Conservation (phyloP, 1,284 basidiomycete species). For the Heterobasidion parviporum region DNA sequence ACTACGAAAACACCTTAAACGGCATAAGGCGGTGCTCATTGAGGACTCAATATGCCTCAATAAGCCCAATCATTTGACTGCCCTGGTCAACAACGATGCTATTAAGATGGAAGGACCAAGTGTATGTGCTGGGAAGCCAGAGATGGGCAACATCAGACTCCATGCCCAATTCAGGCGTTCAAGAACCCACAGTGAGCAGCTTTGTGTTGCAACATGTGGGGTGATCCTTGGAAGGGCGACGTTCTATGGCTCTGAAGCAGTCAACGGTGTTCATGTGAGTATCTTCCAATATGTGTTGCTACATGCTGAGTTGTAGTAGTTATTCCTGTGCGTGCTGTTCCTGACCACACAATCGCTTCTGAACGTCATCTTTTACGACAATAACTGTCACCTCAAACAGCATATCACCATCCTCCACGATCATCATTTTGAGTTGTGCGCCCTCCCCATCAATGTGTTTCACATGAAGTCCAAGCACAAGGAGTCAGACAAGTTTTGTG, state of each 20-base stretch:
- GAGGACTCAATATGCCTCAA: neutral
- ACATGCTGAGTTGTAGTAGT: too few relatives aligned
- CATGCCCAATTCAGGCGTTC: slow-evolving; percentile 16
- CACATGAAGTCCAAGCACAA: slow-evolving; percentile 27
- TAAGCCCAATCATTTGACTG: neutral
- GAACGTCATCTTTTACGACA: slow-evolving; percentile 18
- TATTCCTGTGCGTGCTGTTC: too few relatives aligned
- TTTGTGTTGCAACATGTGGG: slow-evolving; percentile 18
- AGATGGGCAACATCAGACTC: slow-evolving; percentile 12
- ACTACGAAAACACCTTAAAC: neutral
- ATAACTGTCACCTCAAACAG: slow-evolving; percentile 18
- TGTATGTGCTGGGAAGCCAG: slow-evolving; percentile 11
- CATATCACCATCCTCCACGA: slow-evolving; percentile 9
- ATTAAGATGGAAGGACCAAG: too few relatives aligned
- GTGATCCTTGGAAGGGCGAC: slow-evolving; percentile 19
- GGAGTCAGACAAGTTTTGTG: slow-evolving; percentile 18
- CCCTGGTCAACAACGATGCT: too few relatives aligned
- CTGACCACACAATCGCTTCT: too few relatives aligned
- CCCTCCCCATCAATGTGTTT: slow-evolving; percentile 24
- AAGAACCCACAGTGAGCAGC: slow-evolving; percentile 24
- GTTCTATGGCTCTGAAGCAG: slow-evolving; percentile 18
- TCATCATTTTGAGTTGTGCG: slow-evolving; percentile 11
- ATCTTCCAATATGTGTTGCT: too few relatives aligned
- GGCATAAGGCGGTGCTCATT: too few relatives aligned
- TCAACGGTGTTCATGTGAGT: too few relatives aligned